These are phyloP conservation scores for Sphagnum magellanicum DNA, from an alignment of 228 moss, liverwort and hornwort species.

Conservation along the genomic window DNA sequence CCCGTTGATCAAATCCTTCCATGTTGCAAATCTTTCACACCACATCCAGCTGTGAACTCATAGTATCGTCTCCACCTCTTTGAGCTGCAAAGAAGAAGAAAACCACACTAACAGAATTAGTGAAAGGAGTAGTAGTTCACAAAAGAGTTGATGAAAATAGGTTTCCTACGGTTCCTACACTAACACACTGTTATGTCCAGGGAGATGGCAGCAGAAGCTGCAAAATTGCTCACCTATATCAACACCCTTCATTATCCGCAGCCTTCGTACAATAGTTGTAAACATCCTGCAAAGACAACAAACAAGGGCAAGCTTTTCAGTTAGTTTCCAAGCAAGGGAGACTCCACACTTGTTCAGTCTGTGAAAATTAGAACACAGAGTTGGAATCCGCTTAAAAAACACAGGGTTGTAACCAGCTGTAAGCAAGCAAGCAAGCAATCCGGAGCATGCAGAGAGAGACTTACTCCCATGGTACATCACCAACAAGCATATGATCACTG, in stretches of 20 bases:
- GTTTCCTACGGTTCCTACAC: not conserved
- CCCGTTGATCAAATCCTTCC: not conserved
- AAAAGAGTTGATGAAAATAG: not conserved
- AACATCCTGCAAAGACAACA: constrained; percentile 55
- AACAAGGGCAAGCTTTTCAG: not conserved
- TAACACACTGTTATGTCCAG: not conserved
- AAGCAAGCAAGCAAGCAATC: not conserved
- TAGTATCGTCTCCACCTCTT: not conserved
- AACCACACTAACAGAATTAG: not conserved
- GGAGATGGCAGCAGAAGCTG: constrained; percentile 28
- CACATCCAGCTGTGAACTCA: not conserved
- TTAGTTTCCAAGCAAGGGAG: not conserved
- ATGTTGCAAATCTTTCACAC: not conserved
- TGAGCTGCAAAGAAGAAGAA: not conserved
- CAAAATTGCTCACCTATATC: constrained; percentile 11
- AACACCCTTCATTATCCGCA: constrained; percentile 94
- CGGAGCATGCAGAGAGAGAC: constrained; percentile 4
- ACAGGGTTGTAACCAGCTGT: no score
- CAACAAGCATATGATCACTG: constrained; percentile 93
- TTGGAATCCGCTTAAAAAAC: not conserved
- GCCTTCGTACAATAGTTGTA: constrained; percentile 67
- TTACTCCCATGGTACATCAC: constrained; percentile 97
- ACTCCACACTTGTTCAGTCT: not conserved
- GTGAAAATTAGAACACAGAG: no score
- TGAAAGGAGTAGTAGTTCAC: not conserved